Base-by-base conservation (phyloP, 148 eudicot species). In the Cornus florida region DNA sequence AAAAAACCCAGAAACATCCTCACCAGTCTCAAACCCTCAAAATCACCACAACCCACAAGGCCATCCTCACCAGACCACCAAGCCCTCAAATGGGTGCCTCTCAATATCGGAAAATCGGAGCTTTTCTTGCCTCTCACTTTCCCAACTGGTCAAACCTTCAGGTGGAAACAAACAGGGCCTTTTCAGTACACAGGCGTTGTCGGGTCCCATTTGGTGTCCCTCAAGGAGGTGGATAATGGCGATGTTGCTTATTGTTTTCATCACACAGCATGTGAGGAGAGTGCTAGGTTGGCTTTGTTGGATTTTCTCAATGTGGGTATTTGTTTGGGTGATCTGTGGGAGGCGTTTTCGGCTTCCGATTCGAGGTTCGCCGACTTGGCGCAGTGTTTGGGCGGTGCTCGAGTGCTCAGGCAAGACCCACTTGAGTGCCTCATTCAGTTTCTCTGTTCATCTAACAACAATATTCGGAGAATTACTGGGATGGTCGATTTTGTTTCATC, bases 141-240 rank as follows among this genome's bases (percentile, higher is more conserved):
- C 82, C 99, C 99, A 53, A 96, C 99, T 7, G 99, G 98, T 70
- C 99, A 96, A 69, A 93, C 98, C n/a, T 96, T 96, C 88, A 78
- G 93, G 76, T 96, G 97, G 97, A 96, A 84, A 83, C 84, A 92
- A 77, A 96, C 98, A 4, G 91, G 88, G 33, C 85, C 78, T 3
- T 48, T 64, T 32, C 94, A 90, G 73, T 96, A 78, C 87, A 91
- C 98, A 3, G 99, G 99, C 10, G 92, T 90, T 8, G 80, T 95
- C 5, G 90, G 90, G 68, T 85, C 95, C 67, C 89, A 93, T 85
- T 80, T 96, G 38, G 80, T 96, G 53, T 93, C 99, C 43, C 88
- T 96, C 35, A 91, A 86, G 53, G 94, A 93, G 46, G 83, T 89
- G 23, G 84, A 86, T 14, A 78, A 92, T 67, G 88, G 90, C 33